Evolutionary conservation across 176 grass and related monocot species (phyloP).

Genomic region (Phragmites australis): DNA sequence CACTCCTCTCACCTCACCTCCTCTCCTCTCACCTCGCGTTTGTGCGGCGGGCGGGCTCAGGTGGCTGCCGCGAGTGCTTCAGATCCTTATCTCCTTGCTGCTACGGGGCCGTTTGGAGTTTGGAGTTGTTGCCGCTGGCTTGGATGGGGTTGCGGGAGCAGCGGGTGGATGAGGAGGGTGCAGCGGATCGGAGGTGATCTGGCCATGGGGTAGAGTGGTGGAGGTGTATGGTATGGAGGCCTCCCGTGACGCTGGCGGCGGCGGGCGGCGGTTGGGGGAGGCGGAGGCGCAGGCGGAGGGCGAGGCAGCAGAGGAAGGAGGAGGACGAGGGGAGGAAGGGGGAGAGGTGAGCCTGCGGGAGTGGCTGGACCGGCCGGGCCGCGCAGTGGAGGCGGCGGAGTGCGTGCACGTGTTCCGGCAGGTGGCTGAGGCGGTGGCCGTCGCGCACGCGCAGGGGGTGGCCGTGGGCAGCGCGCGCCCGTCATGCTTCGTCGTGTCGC

Average conservation of each 20-base stretch:
- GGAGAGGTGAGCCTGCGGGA: conserved; percentile 86
- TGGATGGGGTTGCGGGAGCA: conserved; percentile 36
- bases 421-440: conserved; percentile 73
- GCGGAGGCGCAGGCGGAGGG: conserved; percentile 3
- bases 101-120: not conserved
- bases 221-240: conserved; percentile 39
- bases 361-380: conserved; percentile 72
- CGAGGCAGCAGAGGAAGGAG: conserved; percentile 29
- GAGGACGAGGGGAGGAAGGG: conserved; percentile 10
- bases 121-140: not conserved
- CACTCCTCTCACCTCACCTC: conserved; percentile 42
- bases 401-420: conserved; percentile 94
- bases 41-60: not conserved
- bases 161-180: not conserved
- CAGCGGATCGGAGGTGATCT: conserved; percentile 38
- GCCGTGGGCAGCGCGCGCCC: conserved; percentile 81
- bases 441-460: conserved; percentile 88
- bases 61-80: conserved; percentile 22
- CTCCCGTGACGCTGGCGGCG: conserved; percentile 24
- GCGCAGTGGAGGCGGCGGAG: conserved; percentile 71
- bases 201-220: conserved; percentile 53
- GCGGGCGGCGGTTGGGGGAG: conserved; percentile 23
- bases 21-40: not conserved
- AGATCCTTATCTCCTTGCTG: conserved; percentile 52
- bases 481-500: conserved; percentile 90